Conservation (phyloP, 768 basidiomycete genomes). For the Nidularia pulvinata region DNA sequence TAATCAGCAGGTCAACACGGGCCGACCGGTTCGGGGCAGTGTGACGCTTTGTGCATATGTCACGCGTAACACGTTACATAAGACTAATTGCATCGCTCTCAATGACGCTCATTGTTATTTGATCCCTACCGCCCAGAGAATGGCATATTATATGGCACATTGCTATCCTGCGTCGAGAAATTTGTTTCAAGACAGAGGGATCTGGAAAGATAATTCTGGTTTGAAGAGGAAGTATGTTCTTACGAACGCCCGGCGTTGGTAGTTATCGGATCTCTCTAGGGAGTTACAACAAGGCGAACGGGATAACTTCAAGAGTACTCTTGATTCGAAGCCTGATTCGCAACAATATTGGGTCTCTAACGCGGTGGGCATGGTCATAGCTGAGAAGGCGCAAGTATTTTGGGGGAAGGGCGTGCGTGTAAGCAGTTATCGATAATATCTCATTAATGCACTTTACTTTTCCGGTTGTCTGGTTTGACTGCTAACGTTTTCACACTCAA, state of each 20-base stretch:
- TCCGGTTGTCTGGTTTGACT: not conserved
- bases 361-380: not conserved
- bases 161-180: not conserved
- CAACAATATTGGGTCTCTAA: not conserved
- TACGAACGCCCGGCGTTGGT: not conserved
- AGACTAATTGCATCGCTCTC: too few relatives aligned
- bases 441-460: not conserved
- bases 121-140: too few relatives aligned
- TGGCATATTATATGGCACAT: not conserved
- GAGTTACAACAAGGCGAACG: not conserved
- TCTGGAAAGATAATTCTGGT: not conserved
- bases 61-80: too few relatives aligned
- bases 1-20: too few relatives aligned
- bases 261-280: not conserved
- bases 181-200: not conserved
- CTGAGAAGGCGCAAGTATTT: not conserved
- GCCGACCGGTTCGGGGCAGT: too few relatives aligned
- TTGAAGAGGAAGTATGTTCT: not conserved
- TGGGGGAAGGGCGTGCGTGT: not conserved
- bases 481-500: not conserved
- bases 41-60: too few relatives aligned
- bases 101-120: too few relatives aligned
- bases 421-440: slow-evolving; percentile 2
- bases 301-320: not conserved
- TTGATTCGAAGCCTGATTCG: not conserved